Conservation (phyloP, 2,329 filamentous ascomycete genomes). For the Sarocladiaceae sp. region DNA sequence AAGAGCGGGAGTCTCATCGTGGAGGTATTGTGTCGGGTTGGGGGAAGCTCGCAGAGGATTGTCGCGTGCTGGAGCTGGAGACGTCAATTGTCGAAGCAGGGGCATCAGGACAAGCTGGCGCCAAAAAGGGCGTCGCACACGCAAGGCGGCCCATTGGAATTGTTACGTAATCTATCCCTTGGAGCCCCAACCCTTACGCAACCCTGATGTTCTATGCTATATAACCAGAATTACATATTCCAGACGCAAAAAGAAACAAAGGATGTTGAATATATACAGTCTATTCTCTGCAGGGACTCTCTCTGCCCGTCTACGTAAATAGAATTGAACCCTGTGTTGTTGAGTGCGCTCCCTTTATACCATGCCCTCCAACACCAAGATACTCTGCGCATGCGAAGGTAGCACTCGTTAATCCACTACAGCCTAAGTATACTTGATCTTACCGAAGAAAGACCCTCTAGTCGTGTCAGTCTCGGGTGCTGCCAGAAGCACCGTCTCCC, state of each 20-base stretch:
- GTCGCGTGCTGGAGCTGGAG: conserved; percentile 20
- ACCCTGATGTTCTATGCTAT: neutral
- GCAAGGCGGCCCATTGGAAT: neutral
- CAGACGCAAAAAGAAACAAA: neutral
- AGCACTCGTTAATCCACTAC: too few relatives aligned
- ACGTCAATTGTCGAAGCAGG: conserved; percentile 7
- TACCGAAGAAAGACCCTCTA: neutral
- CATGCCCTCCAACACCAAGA: too few relatives aligned
- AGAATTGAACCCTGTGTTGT: too few relatives aligned
- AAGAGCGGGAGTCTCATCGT: conserved; percentile 62
- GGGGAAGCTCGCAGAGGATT: conserved; percentile 12
- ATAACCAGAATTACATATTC: neutral
- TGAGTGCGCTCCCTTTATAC: too few relatives aligned
- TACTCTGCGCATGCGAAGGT: too few relatives aligned
- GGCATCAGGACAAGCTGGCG: conserved; percentile 11
- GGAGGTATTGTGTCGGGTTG: conserved; percentile 16
- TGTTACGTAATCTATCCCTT: conserved; percentile 5
- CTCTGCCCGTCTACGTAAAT: too few relatives aligned
- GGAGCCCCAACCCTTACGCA: neutral
- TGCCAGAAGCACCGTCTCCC: conserved; percentile 35
- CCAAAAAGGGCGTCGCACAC: conserved; percentile 9
- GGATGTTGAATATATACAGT: too few relatives aligned
- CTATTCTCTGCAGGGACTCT: too few relatives aligned
- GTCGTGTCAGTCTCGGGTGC: conserved; percentile 2
- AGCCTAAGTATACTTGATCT: conserved; percentile 5